A percentile compares a stretch with the other conserved stretches of the same genome.
Evolutionary conservation across 768 basidiomycete species (phyloP).

Genomic region (Kwoniella mangroviensis): DNA sequence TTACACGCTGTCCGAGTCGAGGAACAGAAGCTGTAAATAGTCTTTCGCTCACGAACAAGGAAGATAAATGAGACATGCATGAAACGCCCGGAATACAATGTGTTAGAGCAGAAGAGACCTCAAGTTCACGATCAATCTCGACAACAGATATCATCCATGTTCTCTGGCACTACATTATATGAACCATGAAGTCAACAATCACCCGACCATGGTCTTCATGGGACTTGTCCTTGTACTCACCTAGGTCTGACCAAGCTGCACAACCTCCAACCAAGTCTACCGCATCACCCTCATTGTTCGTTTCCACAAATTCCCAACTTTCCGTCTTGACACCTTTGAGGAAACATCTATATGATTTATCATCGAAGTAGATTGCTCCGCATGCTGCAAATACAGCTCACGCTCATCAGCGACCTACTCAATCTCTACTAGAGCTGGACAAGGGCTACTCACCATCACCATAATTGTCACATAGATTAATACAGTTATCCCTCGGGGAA

Average conservation of each 20-base stretch:
- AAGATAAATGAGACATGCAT: not conserved
- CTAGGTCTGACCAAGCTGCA: constrained; percentile 30
- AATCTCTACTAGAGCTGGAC: not conserved
- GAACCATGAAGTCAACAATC: not conserved
- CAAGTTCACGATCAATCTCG: constrained; percentile 15
- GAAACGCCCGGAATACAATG: not conserved
- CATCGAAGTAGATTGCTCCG: constrained; percentile 34
- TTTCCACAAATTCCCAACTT: constrained; percentile 27
- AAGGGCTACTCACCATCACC: constrained; percentile 18
- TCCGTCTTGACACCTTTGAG: constrained; percentile 32
- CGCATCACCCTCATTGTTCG: constrained; percentile 17
- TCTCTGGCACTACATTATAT: constrained; percentile 24
- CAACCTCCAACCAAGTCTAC: constrained; percentile 38
- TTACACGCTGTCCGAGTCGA: no score
- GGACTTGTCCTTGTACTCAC: constrained; percentile 16
- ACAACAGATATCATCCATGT: constrained; percentile 41
- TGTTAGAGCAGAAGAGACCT: not conserved
- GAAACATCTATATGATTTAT: constrained; percentile 19
- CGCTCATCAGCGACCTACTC: not conserved
- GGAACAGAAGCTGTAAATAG: no score
- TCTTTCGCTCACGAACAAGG: no score
- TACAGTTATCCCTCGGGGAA: constrained; percentile 29
- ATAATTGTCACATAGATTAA: constrained; percentile 34
- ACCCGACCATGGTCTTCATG: not conserved
- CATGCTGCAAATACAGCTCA: constrained; percentile 12